Evolutionary conservation across 805 yeast species (phyloP), one percentile per base, ranked within the genome.

Genomic region (Zygosaccharomyces lentus): DNA sequence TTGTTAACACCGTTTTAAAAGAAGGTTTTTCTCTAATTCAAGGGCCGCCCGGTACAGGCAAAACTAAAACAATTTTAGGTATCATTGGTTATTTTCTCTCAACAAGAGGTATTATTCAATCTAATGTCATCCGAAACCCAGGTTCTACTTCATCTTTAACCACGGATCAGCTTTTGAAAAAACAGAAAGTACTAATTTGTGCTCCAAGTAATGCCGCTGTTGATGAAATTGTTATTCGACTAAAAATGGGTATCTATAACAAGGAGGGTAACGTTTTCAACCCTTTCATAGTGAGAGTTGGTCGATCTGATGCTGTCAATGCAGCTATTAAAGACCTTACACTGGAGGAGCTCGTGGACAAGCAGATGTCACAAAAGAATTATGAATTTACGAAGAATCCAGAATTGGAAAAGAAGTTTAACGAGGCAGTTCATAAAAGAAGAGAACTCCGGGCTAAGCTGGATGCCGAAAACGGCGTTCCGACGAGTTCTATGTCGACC

Each of bases 11-110:
- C 0, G 78, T 81, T 25, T 64, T 72, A 19, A 71, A 76, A 7
- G 72, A 72, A 1, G 99, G 99, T 0, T 88, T 93, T 60, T 82
- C 95, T 0, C 72, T 93, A 43, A 90, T 93, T 64, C 99, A 93
- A 68, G 99, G 97, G 47, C 99, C 99, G 0, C 99, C 99, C 0
- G 99, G 99, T 66, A 91, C 98, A 0, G 99, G 99, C 71, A 93
- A 93, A 64, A 95, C 99, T 1, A 95, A 91, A 62, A 93, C 99
- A 0, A 93, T 95, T 67, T 64, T 93, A 37, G 97, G 97, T 19
- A 82, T 91, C 41, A 78, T 91, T 26, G 96, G 97, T 0, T 80
- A 88, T 45, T 79, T 81, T 49, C 64, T 86, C 35, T 75, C 87
- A 1, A 62, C 62, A 4, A 52, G 49, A 26, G 65, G 57, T 24